Conservation (phyloP, 768 basidiomycete genomes). For the Kwoniella newhampshirensis region DNA sequence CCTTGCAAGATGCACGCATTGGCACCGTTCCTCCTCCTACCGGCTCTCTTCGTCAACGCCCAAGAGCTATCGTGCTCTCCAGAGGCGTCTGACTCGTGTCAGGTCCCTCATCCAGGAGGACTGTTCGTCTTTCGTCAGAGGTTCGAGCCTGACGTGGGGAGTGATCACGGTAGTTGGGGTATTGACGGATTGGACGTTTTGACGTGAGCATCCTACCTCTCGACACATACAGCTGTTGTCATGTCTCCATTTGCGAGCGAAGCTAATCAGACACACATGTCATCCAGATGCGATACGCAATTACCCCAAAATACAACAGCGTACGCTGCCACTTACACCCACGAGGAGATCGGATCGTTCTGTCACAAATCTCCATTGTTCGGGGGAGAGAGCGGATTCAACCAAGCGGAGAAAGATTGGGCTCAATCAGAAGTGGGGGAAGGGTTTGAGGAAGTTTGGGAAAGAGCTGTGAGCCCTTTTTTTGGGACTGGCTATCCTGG, state of each 20-base stretch:
- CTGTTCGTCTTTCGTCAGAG: conserved; percentile 47
- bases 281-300: conserved; percentile 28
- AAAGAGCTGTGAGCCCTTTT: conserved; percentile 39
- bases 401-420: conserved; percentile 46
- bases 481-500: background rate
- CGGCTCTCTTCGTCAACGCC: background rate
- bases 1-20: background rate
- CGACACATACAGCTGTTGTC: too few species aligned
- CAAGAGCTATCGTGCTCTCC: conserved; percentile 28
- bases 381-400: conserved; percentile 32
- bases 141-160: conserved; percentile 49
- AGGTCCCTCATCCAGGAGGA: conserved; percentile 42
- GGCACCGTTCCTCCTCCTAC: background rate
- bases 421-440: conserved; percentile 52
- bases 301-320: conserved; percentile 3
- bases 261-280: background rate
- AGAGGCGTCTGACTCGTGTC: conserved; percentile 35
- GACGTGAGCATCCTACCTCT: conserved; percentile 30
- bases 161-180: conserved; percentile 49
- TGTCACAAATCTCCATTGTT: conserved; percentile 35
- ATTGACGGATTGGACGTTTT: conserved; percentile 49
- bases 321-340: conserved; percentile 31
- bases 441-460: conserved; percentile 52
- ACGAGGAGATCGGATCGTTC: conserved; percentile 47
- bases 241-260: background rate